phyloP scores from a whole-genome alignment of 2,329 filamentous ascomycete genomes.

The Parastagonospora nodorum region DNA sequence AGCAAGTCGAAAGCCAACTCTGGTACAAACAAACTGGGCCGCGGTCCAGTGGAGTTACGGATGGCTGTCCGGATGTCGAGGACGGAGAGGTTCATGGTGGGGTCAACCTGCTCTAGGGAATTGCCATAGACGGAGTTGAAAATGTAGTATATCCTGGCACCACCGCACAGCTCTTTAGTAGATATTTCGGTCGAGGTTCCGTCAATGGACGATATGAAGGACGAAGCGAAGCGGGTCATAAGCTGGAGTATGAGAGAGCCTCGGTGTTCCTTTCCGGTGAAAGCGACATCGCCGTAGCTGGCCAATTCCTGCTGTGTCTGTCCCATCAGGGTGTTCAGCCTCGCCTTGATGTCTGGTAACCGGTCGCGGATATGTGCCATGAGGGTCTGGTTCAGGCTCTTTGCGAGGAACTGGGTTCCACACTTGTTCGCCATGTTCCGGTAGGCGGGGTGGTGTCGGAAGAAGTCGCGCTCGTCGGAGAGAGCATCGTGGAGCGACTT shows the following conservation, averaged over 20 bases:
- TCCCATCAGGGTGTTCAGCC: slow-evolving; percentile 98
- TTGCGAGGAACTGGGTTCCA: slow-evolving; percentile 91
- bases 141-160: slow-evolving; percentile 96
- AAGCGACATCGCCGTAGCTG: slow-evolving; percentile 97
- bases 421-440: slow-evolving; percentile 93
- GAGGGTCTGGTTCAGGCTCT: slow-evolving; percentile 90
- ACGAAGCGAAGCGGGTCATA: slow-evolving; percentile 97
- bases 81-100: slow-evolving; percentile 91
- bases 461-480: slow-evolving; percentile 89
- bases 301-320: slow-evolving; percentile 98
- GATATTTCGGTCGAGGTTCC: slow-evolving; percentile 98
- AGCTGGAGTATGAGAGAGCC: slow-evolving; percentile 93
- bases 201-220: slow-evolving; percentile 97
- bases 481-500: slow-evolving; percentile 94
- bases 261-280: slow-evolving; percentile 94
- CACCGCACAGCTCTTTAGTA: slow-evolving; percentile 94
- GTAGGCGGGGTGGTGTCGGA: slow-evolving; percentile 95
- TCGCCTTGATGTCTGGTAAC: slow-evolving; percentile 95
- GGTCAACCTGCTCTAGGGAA: slow-evolving; percentile 93
- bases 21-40: slow-evolving; percentile 94
- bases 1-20: slow-evolving; percentile 97
- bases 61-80: slow-evolving; percentile 97
- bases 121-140: slow-evolving; percentile 99
- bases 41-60: slow-evolving; percentile 93
- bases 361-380: slow-evolving; percentile 97